Evolutionary conservation across 208 protist genomes (phyloP).

Genomic region (Leishmania braziliensis): DNA sequence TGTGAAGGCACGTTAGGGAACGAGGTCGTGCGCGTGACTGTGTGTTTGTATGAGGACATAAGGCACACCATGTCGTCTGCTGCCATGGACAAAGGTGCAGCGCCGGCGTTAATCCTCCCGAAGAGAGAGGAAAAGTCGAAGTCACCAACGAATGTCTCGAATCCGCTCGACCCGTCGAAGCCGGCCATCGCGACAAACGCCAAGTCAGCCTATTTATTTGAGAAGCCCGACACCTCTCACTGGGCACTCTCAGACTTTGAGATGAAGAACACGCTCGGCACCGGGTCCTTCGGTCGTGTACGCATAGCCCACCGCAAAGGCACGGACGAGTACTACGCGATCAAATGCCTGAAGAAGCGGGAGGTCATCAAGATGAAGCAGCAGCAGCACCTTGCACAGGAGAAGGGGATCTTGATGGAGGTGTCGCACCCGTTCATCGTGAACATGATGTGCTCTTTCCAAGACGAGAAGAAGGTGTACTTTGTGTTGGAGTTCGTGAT

Average conservation of each 20-base stretch:
- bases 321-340: conserved; percentile 86
- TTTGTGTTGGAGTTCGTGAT: conserved; percentile 94
- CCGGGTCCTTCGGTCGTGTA: conserved; percentile 93
- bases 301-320: conserved; percentile 85
- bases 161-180: conserved; percentile 15
- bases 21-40: neutral
- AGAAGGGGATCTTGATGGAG: conserved; percentile 91
- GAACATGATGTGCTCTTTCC: conserved; percentile 94
- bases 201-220: conserved; percentile 30
- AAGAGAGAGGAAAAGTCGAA: conserved; percentile 16
- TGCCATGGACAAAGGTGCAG: conserved; percentile 10
- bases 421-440: conserved; percentile 95
- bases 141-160: neutral
- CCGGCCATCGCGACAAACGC: neutral
- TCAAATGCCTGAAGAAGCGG: conserved; percentile 91
- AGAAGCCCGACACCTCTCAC: conserved; percentile 72
- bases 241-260: conserved; percentile 90
- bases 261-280: conserved; percentile 87
- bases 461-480: conserved; percentile 93
- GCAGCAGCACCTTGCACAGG: conserved; percentile 86
- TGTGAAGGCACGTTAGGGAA: neutral
- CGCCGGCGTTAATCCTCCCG: neutral
- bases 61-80: conserved; percentile 14
- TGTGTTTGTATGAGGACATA: neutral
- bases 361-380: conserved; percentile 90